Base-by-base conservation (phyloP, 225 moss, liverwort and hornwort genomes). In the Physcomitrellopsis africana region DNA sequence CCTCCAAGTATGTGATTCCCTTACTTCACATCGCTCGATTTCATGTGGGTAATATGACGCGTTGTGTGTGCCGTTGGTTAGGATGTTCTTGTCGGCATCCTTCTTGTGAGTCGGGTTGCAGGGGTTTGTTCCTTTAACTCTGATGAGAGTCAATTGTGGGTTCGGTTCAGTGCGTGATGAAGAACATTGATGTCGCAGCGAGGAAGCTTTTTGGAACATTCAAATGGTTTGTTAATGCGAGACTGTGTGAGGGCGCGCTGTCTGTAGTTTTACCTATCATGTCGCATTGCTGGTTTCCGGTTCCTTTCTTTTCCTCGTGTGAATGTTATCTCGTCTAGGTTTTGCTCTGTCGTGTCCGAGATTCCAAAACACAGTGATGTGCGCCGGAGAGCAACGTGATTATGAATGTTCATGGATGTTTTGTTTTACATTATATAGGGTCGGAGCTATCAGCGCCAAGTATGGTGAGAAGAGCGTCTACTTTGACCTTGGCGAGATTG, bases 401-500 rank as follows among this genome's bases (percentile, higher is more conserved):
- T 0, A 17, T 17, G 15, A 56, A 7, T 17, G 17, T 0, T 17
- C 1, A 7, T 11, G 7, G 42, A 0, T 14, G 7, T 73, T 1
- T 7, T 51, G 1, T 1, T 24, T 24, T 24, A 24, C 24, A 24
- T 1, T 24, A 1, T 74, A 74, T 78, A 96, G 91, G 59, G 91
- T 91, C 11, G 92, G 94, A 62, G 86, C 72, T 19, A 90, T 84
- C 56, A 73, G 81, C 13, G 97, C 97, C 52, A 94, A 97, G 87
- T 97, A 97, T 26, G 90, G 79, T 24, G 70, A 89, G 46, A 61
- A 77, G 83, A 91, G 91, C 65, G 77, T 89, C 9, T 97, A 97
- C 87, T 97, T 97, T 49, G 94, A 97, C 56, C 75, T 97, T 60
- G 90, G 84, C 0, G 97, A 94, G 12, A 90, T 97, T 49, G 72